phyloP scores from a whole-genome alignment of 73 alveolate species.

The Symbiodinium pilosum region DNA sequence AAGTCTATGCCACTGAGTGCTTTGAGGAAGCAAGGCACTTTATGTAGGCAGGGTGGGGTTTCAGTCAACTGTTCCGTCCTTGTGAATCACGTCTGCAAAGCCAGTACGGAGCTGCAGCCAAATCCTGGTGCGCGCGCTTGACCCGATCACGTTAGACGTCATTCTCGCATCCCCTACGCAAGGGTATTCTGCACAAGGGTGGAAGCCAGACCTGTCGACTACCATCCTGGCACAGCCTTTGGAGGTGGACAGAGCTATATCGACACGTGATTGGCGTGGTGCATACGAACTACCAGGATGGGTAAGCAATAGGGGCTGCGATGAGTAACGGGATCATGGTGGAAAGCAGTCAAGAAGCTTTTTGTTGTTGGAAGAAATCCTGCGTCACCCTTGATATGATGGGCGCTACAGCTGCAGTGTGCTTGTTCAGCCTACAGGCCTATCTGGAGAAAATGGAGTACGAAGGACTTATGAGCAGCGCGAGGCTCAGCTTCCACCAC shows the following conservation, averaged over 20 bases:
- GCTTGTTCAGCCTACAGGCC: constrained; percentile 19
- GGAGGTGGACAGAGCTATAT: constrained; percentile 89
- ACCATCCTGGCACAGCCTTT: no score
- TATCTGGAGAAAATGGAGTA: constrained; percentile 71
- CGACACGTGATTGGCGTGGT: constrained; percentile 81
- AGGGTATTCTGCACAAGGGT: no score
- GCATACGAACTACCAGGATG: constrained; percentile 90
- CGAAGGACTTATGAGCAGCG: constrained; percentile 75
- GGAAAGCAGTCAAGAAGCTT: background rate
- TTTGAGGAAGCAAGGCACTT: no score
- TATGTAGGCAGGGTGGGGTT: no score
- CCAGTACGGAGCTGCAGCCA: no score
- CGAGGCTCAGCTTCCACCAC: background rate
- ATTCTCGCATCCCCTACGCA: no score
- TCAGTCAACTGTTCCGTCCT: no score
- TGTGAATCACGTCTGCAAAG: no score
- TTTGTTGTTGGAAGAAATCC: background rate
- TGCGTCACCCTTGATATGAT: background rate
- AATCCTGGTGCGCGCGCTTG: no score
- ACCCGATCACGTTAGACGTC: no score
- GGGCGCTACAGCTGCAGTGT: background rate
- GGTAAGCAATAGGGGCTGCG: background rate
- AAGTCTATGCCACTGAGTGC: no score
- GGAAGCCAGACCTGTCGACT: no score
- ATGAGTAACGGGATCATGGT: background rate